phyloP scores from a whole-genome alignment of 1,284 basidiomycete genomes.

The Marasmius oreades region DNA sequence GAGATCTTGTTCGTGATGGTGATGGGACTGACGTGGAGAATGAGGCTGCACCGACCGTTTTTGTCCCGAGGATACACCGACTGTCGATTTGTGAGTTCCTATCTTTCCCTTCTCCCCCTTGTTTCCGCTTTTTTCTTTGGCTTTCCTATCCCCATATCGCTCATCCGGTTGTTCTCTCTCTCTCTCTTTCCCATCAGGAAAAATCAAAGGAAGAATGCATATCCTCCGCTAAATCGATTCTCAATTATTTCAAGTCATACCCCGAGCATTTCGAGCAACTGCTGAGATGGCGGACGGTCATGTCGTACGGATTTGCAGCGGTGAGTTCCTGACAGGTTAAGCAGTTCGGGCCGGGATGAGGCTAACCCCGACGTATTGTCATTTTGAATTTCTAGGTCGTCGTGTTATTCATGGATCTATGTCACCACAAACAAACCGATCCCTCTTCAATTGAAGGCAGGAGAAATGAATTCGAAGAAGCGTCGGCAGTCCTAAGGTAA shows the following conservation, averaged over 20 bases:
- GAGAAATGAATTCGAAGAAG: neutral
- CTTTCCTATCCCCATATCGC: too few species aligned
- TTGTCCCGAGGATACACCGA: neutral
- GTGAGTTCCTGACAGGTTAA: neutral
- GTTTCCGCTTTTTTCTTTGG: too few species aligned
- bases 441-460: neutral
- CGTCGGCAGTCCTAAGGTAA: neutral
- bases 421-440: neutral
- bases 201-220: neutral
- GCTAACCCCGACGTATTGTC: too few species aligned
- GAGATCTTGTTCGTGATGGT: neutral
- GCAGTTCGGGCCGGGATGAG: neutral
- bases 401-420: neutral
- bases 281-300: neutral
- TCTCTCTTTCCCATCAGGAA: neutral
- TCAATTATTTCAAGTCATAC: neutral
- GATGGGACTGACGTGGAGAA: conserved; percentile 14
- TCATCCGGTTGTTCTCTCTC: neutral
- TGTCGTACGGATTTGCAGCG: neutral
- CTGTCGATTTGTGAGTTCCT: neutral
- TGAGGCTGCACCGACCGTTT: conserved; percentile 5
- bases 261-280: neutral
- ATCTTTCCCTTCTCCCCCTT: neutral
- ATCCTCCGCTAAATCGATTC: neutral
- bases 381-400: neutral